Base-by-base conservation (phyloP, 768 basidiomycete species). In the Russula compacta region DNA sequence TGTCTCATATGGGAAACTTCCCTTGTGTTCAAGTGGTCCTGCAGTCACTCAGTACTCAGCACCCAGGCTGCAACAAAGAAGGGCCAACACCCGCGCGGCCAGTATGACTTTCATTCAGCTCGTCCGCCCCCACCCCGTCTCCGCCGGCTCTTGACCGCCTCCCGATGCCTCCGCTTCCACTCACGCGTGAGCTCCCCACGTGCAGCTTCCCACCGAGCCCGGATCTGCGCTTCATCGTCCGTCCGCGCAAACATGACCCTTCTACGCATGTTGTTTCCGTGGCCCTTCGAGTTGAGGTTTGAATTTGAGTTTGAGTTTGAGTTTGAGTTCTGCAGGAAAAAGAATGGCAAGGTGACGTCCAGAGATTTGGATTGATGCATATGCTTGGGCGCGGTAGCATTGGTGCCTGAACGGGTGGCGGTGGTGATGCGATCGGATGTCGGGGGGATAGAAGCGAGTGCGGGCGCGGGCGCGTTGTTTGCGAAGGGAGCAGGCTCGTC, bases 141-240 rank as follows among this genome's bases (percentile, higher is more conserved):
- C 65, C 80, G 73, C 64, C 77, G 79, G 29, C 81, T 75, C 72
- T 89, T 89, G 50, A 81, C 79, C 14, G 88, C 90, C 68, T 92
- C 90, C 60, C 84, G 80, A 72, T 83, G 84, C 50, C 87, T 73
- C 68, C 82, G 81, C 74, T 89, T 90, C 89, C 90, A 92, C 52
- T 82, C 86, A 62, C 72, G 76, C 56, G 90, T 92, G 71, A 92
- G 71, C 56, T 83, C 81, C 0, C 76, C 78, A 67, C 84, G 86
- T 49, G 76, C 73, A n/a, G 75, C 79, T 67, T 92, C 89, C 89
- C 91, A 92, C 55, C 77, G 72, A 64, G 77, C 77, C 52, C 80
- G 77, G 39, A 89, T 86, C 67, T 84, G 82, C n/a, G 82, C 81
- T 42, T 79, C 76, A 15, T 75, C 78, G 59, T 78, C 76, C 2